Conservation (phyloP, 176 grass and related monocot genomes). For the Ananas comosus region DNA sequence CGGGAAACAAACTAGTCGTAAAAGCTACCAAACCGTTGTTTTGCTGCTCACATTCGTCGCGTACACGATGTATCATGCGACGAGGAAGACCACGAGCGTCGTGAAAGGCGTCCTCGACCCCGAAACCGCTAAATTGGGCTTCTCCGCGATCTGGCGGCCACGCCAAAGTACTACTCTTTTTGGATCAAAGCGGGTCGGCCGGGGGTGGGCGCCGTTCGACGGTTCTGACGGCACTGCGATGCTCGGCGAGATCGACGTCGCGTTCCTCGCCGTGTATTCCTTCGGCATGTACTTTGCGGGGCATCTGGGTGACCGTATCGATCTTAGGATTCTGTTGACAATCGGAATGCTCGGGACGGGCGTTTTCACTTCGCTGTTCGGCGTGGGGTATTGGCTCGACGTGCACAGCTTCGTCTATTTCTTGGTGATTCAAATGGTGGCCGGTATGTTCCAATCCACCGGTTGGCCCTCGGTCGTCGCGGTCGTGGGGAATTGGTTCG, state of each 20-base stretch:
- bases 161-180: neutral
- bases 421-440: slow-evolving; percentile 65
- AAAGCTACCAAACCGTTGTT: slow-evolving; percentile 44
- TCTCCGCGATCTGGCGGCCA: slow-evolving; percentile 26
- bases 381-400: slow-evolving; percentile 75
- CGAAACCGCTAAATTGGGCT: slow-evolving; percentile 30
- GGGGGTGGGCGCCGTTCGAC: slow-evolving; percentile 59
- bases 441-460: slow-evolving; percentile 65
- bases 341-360: slow-evolving; percentile 69
- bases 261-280: slow-evolving; percentile 73
- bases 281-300: slow-evolving; percentile 75
- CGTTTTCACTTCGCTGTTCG: slow-evolving; percentile 70
- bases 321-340: slow-evolving; percentile 66
- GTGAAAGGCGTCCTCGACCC: slow-evolving; percentile 72
- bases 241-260: slow-evolving; percentile 61
- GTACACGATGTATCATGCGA: slow-evolving; percentile 66
- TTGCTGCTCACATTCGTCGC: slow-evolving; percentile 71
- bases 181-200: neutral
- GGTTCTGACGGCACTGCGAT: slow-evolving; percentile 40
- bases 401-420: slow-evolving; percentile 67
- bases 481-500: slow-evolving; percentile 81
- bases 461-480: slow-evolving; percentile 86
- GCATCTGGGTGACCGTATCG: slow-evolving; percentile 66
- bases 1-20: neutral
- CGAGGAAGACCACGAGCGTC: slow-evolving; percentile 67